These are phyloP conservation scores for Trichoderma virens DNA, from an alignment of 495 filamentous ascomycete species.

Conservation along the genomic window DNA sequence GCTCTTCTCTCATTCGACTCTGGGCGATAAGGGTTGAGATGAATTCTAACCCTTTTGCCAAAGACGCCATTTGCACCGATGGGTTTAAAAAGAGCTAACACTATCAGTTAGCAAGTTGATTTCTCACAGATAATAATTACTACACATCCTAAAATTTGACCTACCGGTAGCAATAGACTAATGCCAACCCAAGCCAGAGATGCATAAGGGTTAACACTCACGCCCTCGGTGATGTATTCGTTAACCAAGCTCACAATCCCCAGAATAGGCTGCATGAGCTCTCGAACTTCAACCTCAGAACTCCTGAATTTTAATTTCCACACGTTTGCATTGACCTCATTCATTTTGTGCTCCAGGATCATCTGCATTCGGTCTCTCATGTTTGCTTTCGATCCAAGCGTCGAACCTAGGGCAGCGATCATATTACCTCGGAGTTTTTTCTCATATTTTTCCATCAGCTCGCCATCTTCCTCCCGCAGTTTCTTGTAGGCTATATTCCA, in stretches of 20 bases:
- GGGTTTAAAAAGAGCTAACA: not conserved
- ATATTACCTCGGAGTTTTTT: not conserved
- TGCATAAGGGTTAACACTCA: not conserved
- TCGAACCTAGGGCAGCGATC: not conserved
- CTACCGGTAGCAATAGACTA: not conserved
- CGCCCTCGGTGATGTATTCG: not conserved
- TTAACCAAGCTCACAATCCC: not conserved
- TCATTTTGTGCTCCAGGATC: not conserved
- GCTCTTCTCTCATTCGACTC: not conserved
- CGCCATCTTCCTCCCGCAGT: not conserved
- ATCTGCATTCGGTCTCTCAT: not conserved
- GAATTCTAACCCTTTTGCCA: not conserved
- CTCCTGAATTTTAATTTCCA: not conserved
- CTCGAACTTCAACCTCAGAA: not conserved
- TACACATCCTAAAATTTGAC: not conserved
- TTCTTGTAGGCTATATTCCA: not conserved
- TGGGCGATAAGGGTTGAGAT: not conserved
- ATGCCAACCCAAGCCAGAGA: not conserved
- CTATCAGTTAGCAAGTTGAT: not conserved
- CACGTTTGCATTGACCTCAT: not conserved
- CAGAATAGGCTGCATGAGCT: not conserved
- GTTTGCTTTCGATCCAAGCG: not conserved
- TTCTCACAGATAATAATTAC: no score
- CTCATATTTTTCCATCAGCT: not conserved
- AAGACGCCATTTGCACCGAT: not conserved